A percentile compares a stretch with the other conserved stretches of the same genome.
Conservation (phyloP, 2,329 filamentous ascomycete species). For the Pestalotiopsis sp. region DNA sequence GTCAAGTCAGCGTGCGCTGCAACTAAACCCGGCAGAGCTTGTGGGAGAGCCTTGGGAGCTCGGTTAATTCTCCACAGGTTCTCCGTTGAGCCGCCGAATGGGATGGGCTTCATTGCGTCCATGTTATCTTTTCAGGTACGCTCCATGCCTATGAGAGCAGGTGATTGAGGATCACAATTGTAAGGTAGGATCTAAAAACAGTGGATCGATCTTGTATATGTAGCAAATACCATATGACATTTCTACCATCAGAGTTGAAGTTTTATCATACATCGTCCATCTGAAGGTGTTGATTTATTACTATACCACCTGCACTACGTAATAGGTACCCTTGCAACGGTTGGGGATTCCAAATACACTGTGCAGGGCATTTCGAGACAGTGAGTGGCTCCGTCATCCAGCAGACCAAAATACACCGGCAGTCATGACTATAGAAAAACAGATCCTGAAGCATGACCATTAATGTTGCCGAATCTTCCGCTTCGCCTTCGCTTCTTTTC, state of each 20-base stretch:
- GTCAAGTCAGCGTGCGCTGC: not conserved
- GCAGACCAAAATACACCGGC: not conserved
- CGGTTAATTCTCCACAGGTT: conserved; percentile 25
- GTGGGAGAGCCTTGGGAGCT: conserved; percentile 16
- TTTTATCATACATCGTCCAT: not conserved
- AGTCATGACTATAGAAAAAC: not conserved
- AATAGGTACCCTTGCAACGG: not conserved
- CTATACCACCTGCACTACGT: not conserved
- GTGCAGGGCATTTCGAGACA: not conserved
- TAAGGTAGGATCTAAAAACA: not conserved
- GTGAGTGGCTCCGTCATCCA: not conserved
- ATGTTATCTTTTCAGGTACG: not conserved
- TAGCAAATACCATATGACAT: not conserved
- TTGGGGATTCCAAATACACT: not conserved
- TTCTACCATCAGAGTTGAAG: not conserved
- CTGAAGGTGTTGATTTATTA: not conserved
- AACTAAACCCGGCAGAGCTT: not conserved
- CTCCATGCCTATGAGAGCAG: not conserved
- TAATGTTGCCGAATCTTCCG: not conserved
- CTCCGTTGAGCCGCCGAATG: conserved; percentile 22
- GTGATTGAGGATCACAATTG: not conserved
- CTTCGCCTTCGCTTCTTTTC: not conserved
- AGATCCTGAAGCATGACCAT: not conserved
- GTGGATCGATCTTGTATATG: not conserved
- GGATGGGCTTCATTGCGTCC: not conserved